A percentile compares a stretch with the other conserved stretches of the same genome.
These are phyloP conservation scores for Pseudocercospora cruenta DNA, from an alignment of 2,329 filamentous ascomycete species.

Conservation along the genomic window DNA sequence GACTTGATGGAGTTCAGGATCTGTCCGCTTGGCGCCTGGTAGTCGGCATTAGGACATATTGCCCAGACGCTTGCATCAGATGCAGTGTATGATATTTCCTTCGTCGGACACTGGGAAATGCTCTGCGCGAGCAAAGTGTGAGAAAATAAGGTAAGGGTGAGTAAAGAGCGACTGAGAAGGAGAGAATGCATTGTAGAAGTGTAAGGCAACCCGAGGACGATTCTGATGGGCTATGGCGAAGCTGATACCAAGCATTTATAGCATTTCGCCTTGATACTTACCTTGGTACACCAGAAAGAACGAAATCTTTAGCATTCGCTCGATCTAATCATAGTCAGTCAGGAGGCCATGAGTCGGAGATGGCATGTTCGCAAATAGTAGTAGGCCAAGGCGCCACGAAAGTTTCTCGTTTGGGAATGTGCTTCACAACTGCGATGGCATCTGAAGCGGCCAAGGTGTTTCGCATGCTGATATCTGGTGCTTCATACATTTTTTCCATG, in stretches of 20 bases:
- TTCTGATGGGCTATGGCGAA: too few species aligned
- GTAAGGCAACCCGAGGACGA: background rate
- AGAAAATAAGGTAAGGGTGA: background rate
- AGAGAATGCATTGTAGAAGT: background rate
- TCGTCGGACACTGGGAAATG: background rate
- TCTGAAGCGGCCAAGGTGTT: background rate
- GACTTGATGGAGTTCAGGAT: background rate
- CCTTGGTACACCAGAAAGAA: background rate
- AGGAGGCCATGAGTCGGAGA: background rate
- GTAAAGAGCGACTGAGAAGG: background rate
- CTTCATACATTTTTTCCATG: background rate
- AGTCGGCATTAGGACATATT: constrained; percentile 12
- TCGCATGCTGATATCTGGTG: background rate
- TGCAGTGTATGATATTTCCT: background rate
- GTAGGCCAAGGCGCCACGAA: background rate
- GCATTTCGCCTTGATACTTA: background rate
- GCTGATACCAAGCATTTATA: background rate
- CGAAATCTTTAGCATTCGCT: background rate
- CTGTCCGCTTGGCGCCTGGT: background rate
- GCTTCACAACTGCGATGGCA: background rate
- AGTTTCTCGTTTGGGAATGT: background rate
- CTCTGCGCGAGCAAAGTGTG: background rate
- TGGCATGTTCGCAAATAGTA: background rate
- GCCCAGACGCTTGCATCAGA: background rate
- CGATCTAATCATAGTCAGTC: background rate